phyloP scores from a whole-genome alignment of 495 filamentous ascomycete species.

The Polyplosphaeria fusca region DNA sequence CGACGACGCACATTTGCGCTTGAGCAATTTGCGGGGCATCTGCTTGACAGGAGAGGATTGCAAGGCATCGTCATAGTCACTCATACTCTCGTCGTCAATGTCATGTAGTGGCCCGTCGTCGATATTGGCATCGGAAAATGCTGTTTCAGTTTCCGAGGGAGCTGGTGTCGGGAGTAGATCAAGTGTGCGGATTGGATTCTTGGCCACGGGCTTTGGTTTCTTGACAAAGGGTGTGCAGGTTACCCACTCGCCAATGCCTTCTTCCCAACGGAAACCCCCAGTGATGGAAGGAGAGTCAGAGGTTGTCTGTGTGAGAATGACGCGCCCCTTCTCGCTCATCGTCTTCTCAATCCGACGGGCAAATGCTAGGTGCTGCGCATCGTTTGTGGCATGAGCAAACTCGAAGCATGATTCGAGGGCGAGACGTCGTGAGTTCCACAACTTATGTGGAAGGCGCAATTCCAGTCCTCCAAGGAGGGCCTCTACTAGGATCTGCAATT shows the following conservation, averaged over 20 bases:
- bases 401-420: conserved; percentile 25
- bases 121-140: neutral
- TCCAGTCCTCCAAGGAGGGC: neutral
- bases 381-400: conserved; percentile 25
- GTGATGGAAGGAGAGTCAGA: conserved; percentile 7
- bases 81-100: neutral
- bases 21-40: neutral
- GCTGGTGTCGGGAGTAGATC: conserved; percentile 12
- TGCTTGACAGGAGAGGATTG: conserved; percentile 19
- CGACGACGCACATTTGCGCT: conserved; percentile 1
- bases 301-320: neutral
- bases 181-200: conserved; percentile 8
- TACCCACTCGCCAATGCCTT: conserved; percentile 35
- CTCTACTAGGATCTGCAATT: conserved; percentile 20
- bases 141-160: neutral
- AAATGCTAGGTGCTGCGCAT: conserved; percentile 15
- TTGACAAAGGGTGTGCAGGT: conserved; percentile 28
- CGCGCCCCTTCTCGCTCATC: conserved; percentile 13
- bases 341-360: conserved; percentile 23
- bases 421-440: conserved; percentile 24
- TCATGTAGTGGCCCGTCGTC: neutral
- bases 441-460: conserved; percentile 13
- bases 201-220: conserved; percentile 11
- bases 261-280: conserved; percentile 32
- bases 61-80: neutral